A percentile compares a stretch with the other conserved stretches of the same genome.
Evolutionary conservation across 2,329 filamentous ascomycete genomes (phyloP).

Genomic region (Cyclaneusma minus): DNA sequence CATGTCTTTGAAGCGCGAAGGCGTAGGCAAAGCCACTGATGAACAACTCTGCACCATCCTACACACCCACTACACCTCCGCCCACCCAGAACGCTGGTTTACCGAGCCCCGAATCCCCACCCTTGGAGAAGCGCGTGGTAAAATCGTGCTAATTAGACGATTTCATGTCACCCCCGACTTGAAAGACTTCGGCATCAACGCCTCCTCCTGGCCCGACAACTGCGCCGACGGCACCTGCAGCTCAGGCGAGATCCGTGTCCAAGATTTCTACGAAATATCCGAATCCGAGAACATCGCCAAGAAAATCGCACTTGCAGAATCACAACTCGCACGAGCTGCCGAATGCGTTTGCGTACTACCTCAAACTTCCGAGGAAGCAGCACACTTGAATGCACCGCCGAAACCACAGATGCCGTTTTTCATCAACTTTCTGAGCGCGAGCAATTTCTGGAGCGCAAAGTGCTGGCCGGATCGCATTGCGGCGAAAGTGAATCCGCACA

Average conservation of each 20-base stretch:
- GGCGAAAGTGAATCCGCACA: constrained; percentile 68
- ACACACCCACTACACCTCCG: constrained; percentile 51
- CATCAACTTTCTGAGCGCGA: constrained; percentile 80
- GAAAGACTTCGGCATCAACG: constrained; percentile 38
- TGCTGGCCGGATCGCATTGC: constrained; percentile 95
- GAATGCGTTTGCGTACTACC: constrained; percentile 31
- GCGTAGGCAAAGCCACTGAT: constrained; percentile 65
- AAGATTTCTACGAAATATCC: constrained; percentile 87
- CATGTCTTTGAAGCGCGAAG: constrained; percentile 83
- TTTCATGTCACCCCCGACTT: constrained; percentile 50
- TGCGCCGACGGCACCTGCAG: constrained; percentile 57
- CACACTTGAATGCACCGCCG: constrained; percentile 5
- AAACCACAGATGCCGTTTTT: constrained; percentile 46
- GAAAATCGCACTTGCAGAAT: constrained; percentile 61
- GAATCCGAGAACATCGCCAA: constrained; percentile 60
- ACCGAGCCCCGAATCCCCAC: constrained; percentile 61
- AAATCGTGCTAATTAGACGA: constrained; percentile 70
- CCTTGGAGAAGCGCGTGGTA: constrained; percentile 65
- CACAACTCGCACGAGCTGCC: constrained; percentile 62
- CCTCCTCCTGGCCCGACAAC: constrained; percentile 71
- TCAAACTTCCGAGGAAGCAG: constrained; percentile 17
- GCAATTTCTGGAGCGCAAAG: constrained; percentile 82
- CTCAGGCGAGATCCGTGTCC: constrained; percentile 64
- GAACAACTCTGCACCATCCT: constrained; percentile 63
- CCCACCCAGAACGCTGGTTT: constrained; percentile 52